Evolutionary conservation across 345 rosid genomes (phyloP).

Genomic region (Balakata baccata): DNA sequence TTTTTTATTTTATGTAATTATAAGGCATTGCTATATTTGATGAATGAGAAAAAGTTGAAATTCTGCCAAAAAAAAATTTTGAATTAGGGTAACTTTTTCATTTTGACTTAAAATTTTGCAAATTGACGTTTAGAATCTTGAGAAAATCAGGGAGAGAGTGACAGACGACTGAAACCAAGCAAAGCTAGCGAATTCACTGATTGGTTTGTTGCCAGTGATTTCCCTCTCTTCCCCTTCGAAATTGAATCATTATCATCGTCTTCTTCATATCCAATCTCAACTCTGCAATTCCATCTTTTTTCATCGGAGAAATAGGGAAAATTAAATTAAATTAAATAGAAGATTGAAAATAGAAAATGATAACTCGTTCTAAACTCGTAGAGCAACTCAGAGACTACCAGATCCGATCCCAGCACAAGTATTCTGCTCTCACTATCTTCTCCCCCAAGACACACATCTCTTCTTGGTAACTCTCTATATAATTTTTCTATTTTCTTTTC

Average conservation of each 20-base stretch:
- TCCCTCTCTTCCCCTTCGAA: not conserved
- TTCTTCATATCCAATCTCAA: not conserved
- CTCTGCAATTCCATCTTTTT: not conserved
- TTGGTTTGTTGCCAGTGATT: not conserved
- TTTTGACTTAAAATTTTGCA: too few relatives aligned
- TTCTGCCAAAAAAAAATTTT: too few relatives aligned
- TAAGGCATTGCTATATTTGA: too few relatives aligned
- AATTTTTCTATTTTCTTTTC: not conserved
- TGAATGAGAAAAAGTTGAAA: too few relatives aligned
- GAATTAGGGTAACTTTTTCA: too few relatives aligned
- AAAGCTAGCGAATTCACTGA: not conserved
- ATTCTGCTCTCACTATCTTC: slow-evolving; percentile 45
- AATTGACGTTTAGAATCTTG: too few relatives aligned
- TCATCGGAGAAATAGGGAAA: slow-evolving; percentile 4
- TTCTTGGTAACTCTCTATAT: slow-evolving; percentile 31
- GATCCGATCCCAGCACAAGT: slow-evolving; percentile 51
- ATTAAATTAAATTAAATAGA: not conserved
- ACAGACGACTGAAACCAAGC: not conserved
- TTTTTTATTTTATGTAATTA: too few relatives aligned
- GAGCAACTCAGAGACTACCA: slow-evolving; percentile 54
- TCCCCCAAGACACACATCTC: slow-evolving; percentile 44
- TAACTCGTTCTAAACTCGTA: slow-evolving; percentile 55
- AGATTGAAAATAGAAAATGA: slow-evolving; percentile 30
- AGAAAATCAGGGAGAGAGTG: not conserved
- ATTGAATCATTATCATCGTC: not conserved